Evolutionary conservation across 805 yeast species (phyloP).

Genomic region (Danielozyma ontarioensis): DNA sequence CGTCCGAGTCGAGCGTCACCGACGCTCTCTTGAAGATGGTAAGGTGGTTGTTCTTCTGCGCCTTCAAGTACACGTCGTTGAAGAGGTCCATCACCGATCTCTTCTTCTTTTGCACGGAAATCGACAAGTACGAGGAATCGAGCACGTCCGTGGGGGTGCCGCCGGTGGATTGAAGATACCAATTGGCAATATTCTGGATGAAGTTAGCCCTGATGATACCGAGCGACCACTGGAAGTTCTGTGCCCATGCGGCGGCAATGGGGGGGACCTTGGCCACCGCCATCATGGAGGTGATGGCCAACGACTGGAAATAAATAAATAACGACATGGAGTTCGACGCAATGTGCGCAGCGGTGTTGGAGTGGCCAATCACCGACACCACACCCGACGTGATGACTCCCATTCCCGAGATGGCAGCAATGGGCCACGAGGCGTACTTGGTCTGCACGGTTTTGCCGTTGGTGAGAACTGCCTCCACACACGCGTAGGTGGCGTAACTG

Average conservation of each 20-base stretch:
- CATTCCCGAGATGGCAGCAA: conserved; percentile 84
- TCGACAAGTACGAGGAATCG: conserved; percentile 60
- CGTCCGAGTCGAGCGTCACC: conserved; percentile 38
- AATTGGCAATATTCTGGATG: conserved; percentile 78
- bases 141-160: conserved; percentile 79
- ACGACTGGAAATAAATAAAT: conserved; percentile 88
- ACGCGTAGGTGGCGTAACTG: conserved; percentile 59
- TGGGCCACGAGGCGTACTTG: conserved; percentile 79
- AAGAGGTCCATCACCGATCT: conserved; percentile 17
- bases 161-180: conserved; percentile 96
- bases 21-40: conserved; percentile 23
- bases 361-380: conserved; percentile 81
- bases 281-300: conserved; percentile 93
- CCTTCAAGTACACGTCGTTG: conserved; percentile 4
- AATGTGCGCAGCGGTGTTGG: conserved; percentile 91
- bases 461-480: conserved; percentile 81
- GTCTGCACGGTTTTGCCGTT: conserved; percentile 95
- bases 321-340: conserved; percentile 94
- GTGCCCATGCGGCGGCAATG: conserved; percentile 96
- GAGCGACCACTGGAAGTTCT: conserved; percentile 94
- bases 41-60: conserved; percentile 6
- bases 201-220: conserved; percentile 76
- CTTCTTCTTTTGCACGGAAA: conserved; percentile 71
- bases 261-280: conserved; percentile 92
- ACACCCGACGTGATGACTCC: conserved; percentile 87